Conservation (phyloP, 2,329 filamentous ascomycete species). For the Tolypocladium paradoxum region DNA sequence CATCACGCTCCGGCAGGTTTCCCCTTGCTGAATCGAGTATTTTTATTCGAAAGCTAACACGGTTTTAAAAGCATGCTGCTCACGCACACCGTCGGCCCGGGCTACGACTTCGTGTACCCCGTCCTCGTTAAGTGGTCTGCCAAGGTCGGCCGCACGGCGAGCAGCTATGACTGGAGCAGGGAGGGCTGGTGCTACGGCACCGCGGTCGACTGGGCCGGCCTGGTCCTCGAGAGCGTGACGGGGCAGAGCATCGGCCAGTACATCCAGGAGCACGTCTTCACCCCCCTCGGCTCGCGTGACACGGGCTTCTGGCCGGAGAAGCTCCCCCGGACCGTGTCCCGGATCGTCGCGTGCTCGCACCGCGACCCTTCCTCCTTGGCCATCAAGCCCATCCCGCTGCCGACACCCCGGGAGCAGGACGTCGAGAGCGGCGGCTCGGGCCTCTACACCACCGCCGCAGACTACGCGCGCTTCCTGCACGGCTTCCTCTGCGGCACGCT, state of each 20-base stretch:
- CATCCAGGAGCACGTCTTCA: slow-evolving; percentile 25
- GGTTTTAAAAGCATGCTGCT: slow-evolving; percentile 27
- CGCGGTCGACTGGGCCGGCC: slow-evolving; percentile 35
- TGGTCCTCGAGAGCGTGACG: slow-evolving; percentile 29
- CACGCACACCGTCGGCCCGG: slow-evolving; percentile 37
- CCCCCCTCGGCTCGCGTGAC: slow-evolving; percentile 23
- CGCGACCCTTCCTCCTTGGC: slow-evolving; percentile 7
- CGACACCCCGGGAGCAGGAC: slow-evolving; percentile 17
- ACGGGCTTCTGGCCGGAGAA: slow-evolving; percentile 24
- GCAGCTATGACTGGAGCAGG: slow-evolving; percentile 19
- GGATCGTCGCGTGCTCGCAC: slow-evolving; percentile 10
- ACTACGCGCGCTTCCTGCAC: slow-evolving; percentile 26
- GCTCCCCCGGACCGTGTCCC: slow-evolving; percentile 13
- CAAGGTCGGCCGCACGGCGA: slow-evolving; percentile 19
- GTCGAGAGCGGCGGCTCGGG: slow-evolving; percentile 33
- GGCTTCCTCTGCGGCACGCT: slow-evolving; percentile 20
- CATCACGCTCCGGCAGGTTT: slow-evolving; percentile 26
- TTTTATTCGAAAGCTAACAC: background rate
- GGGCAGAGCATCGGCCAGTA: slow-evolving; percentile 24
- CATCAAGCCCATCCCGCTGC: slow-evolving; percentile 9
- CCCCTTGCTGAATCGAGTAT: background rate
- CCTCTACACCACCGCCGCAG: slow-evolving; percentile 27
- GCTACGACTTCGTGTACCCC: slow-evolving; percentile 30
- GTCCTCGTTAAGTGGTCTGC: slow-evolving; percentile 28
- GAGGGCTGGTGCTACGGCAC: slow-evolving; percentile 38